A percentile compares a stretch with the other conserved stretches of the same genome.
These are phyloP conservation scores for Pseudoscleropodium purum DNA, from an alignment of 225 moss, liverwort and hornwort species.

Conservation along the genomic window DNA sequence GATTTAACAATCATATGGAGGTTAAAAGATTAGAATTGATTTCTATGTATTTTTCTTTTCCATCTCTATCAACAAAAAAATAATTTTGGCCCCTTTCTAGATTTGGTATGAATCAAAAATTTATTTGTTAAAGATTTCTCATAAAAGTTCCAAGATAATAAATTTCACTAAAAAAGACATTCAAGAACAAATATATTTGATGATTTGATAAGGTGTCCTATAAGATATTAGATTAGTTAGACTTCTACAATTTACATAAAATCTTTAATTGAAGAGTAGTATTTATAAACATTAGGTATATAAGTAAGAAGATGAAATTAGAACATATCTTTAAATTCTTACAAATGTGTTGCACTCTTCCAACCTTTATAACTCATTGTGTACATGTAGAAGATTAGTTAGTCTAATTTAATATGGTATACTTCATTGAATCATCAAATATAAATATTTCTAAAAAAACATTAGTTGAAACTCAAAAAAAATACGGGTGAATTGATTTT, in stretches of 20 bases:
- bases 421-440: background rate
- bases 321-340: background rate
- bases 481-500: background rate
- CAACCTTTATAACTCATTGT: background rate
- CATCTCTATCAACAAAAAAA: fast-evolving
- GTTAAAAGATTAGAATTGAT: background rate
- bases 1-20: background rate
- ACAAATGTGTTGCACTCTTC: background rate
- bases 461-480: background rate
- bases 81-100: fast-evolving
- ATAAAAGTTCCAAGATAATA: background rate
- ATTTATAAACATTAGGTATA: background rate
- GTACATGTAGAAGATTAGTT: fast-evolving
- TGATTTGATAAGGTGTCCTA: background rate
- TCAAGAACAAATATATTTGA: background rate
- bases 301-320: background rate
- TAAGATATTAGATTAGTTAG: too few relatives aligned
- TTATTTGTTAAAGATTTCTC: background rate
- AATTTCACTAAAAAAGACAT: background rate
- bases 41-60: background rate
- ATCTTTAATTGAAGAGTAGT: background rate
- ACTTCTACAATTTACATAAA: background rate
- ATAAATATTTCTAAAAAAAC: too few relatives aligned
- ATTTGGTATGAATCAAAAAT: background rate
- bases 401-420: too few relatives aligned